These are phyloP conservation scores for Fusarium nematophilum DNA, from an alignment of 2,329 filamentous ascomycete genomes.

Conservation along the genomic window DNA sequence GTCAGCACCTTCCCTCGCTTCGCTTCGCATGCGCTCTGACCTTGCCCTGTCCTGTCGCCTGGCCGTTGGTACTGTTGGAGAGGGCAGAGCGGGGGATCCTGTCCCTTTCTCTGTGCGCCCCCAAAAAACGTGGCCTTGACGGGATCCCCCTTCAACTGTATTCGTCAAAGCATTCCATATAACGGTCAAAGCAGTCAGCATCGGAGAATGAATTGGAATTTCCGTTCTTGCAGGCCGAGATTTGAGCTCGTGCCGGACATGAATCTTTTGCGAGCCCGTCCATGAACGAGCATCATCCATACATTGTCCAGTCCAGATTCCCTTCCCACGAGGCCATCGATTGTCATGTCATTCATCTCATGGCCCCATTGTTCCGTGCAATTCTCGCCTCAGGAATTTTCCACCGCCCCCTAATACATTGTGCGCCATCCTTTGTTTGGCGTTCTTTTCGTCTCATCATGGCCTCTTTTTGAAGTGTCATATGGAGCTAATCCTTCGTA, in stretches of 20 bases:
- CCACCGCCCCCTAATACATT: slow-evolving; percentile 27
- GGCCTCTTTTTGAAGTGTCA: too few relatives aligned
- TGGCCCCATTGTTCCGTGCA: background rate
- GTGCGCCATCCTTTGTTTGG: slow-evolving; percentile 33
- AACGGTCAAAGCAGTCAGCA: slow-evolving; percentile 9
- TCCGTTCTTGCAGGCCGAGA: slow-evolving; percentile 20
- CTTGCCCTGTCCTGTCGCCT: too few relatives aligned
- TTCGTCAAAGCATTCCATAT: background rate
- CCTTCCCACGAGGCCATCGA: slow-evolving; percentile 35
- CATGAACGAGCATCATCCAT: slow-evolving; percentile 6
- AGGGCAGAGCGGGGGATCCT: too few relatives aligned
- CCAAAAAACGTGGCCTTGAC: slow-evolving; percentile 34
- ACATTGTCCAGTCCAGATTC: too few relatives aligned
- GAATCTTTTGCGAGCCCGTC: background rate
- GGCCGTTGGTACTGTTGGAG: too few relatives aligned
- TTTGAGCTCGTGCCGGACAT: background rate
- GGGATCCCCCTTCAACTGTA: slow-evolving; percentile 30
- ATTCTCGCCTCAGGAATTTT: too few relatives aligned
- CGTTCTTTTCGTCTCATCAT: slow-evolving; percentile 29
- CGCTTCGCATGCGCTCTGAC: too few relatives aligned
- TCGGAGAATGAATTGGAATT: too few relatives aligned
- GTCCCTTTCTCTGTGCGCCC: too few relatives aligned
- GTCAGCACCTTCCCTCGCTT: slow-evolving; percentile 11
- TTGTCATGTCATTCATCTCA: slow-evolving; percentile 9
- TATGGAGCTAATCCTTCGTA: too few relatives aligned